Evolutionary conservation across 116 monocot genomes (phyloP).

Genomic region (Trichopus zeylanicus): DNA sequence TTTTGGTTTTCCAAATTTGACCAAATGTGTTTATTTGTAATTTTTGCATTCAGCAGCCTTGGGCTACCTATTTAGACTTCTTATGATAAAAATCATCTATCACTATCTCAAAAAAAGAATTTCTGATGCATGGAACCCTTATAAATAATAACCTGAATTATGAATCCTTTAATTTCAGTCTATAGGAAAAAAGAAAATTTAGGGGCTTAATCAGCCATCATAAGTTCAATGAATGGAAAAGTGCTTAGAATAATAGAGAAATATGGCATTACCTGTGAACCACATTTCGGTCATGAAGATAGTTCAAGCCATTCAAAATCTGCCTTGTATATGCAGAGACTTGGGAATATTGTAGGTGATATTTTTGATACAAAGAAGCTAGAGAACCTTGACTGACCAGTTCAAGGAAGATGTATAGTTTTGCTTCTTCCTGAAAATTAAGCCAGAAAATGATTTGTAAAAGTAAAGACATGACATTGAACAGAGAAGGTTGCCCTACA

Average conservation of each 20-base stretch:
- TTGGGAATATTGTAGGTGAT: constrained; percentile 62
- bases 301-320: constrained; percentile 79
- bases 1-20: too few relatives aligned
- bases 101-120: too few relatives aligned
- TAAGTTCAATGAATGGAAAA: too few relatives aligned
- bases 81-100: too few relatives aligned
- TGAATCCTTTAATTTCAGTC: too few relatives aligned
- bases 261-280: constrained; percentile 65
- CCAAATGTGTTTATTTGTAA: too few relatives aligned
- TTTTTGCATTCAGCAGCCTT: too few relatives aligned
- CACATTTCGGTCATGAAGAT: constrained; percentile 83
- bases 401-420: constrained; percentile 84
- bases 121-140: too few relatives aligned
- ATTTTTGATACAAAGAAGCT: constrained; percentile 68
- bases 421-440: constrained; percentile 65
- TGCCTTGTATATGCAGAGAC: constrained; percentile 88
- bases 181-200: too few relatives aligned
- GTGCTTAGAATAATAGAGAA: not conserved
- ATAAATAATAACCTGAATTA: too few relatives aligned
- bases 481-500: not conserved
- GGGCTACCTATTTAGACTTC: too few relatives aligned
- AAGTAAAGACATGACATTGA: not conserved
- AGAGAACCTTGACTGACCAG: constrained; percentile 97
- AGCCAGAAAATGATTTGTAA: not conserved
- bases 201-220: too few relatives aligned